Percentiles rank a stretch among this genome's conserved stretches.
Evolutionary conservation across 108 stramenopile species (phyloP).

Genomic region (Schizochytrium sp.): DNA sequence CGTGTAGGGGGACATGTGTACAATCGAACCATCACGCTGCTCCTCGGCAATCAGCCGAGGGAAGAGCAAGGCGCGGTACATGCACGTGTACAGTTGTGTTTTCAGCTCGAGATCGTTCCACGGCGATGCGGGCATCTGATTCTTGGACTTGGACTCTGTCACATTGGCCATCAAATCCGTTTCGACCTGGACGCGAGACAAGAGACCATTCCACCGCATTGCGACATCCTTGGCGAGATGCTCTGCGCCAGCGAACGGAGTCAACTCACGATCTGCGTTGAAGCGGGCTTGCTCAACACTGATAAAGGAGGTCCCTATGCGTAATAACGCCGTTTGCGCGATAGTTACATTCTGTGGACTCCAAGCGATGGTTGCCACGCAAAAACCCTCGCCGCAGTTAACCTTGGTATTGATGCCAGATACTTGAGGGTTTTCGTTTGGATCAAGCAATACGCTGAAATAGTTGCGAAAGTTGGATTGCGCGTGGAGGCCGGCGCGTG

Average conservation of each 20-base stretch:
- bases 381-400: not conserved
- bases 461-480: not conserved
- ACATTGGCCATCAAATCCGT: not conserved
- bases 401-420: not conserved
- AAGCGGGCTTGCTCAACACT: not conserved
- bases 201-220: slow-evolving; percentile 14
- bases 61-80: slow-evolving; percentile 30
- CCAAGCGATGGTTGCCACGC: not conserved
- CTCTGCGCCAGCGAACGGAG: not conserved
- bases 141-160: too few relatives aligned
- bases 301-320: slow-evolving; percentile 25
- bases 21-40: not conserved
- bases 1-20: slow-evolving; percentile 26
- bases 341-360: not conserved
- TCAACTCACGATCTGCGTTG: not conserved
- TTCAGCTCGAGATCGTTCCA: not conserved
- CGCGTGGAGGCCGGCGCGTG: not conserved
- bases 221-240: not conserved
- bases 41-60: slow-evolving; percentile 22
- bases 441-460: not conserved
- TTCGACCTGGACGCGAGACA: not conserved
- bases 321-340: not conserved
- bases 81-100: slow-evolving; percentile 24
- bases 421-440: not conserved
- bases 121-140: too few relatives aligned